phyloP scores from a whole-genome alignment of 768 basidiomycete genomes.

The Leccinum longicurvipes region DNA sequence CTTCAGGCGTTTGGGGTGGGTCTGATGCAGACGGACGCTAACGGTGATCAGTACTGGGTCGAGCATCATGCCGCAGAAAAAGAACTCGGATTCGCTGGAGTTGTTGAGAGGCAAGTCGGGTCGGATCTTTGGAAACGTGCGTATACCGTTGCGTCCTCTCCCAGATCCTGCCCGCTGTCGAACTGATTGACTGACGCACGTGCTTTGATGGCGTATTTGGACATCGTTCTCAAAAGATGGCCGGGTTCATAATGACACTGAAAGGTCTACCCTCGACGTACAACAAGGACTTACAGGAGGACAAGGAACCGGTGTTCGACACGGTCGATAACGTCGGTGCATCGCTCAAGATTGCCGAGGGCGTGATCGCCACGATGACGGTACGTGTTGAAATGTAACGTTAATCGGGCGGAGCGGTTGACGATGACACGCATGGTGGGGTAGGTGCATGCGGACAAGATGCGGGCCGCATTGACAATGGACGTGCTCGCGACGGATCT shows the following conservation, averaged over 20 bases:
- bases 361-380: constrained; percentile 87
- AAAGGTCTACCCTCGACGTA: constrained; percentile 98
- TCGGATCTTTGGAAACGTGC: constrained; percentile 87
- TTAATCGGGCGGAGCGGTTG: not conserved
- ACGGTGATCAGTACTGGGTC: constrained; percentile 76
- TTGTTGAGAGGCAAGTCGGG: constrained; percentile 94
- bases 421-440: not conserved
- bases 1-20: not conserved
- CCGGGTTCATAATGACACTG: constrained; percentile 95
- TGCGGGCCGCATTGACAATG: constrained; percentile 89
- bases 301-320: constrained; percentile 97
- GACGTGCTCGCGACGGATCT: constrained; percentile 99
- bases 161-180: no score
- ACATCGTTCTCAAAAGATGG: constrained; percentile 59
- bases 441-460: constrained; percentile 86
- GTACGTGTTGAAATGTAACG: not conserved
- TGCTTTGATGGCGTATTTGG: not conserved
- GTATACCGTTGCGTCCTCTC: constrained; percentile 12
- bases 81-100: constrained; percentile 96
- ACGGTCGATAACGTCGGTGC: constrained; percentile 85
- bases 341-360: constrained; percentile 89
- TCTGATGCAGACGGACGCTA: not conserved
- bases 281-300: constrained; percentile 99
- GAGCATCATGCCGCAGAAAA: constrained; percentile 99
- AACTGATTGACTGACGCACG: not conserved